phyloP scores from a whole-genome alignment of 495 filamentous ascomycete genomes.

The Neurospora sp. region DNA sequence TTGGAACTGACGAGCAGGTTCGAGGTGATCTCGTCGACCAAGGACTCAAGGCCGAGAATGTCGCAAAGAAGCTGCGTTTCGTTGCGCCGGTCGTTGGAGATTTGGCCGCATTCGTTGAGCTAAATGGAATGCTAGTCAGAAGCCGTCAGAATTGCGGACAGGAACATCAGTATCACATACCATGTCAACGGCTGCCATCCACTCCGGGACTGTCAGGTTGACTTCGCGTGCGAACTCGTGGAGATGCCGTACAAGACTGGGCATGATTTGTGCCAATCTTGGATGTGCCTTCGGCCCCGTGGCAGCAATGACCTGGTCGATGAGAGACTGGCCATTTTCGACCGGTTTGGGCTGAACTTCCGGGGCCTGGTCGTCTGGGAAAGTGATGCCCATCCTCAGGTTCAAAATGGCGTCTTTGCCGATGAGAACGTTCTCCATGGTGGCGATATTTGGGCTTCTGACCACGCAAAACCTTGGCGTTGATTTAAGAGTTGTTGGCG shows the following conservation, averaged over 20 bases:
- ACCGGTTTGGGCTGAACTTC: neutral
- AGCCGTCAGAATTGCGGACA: neutral
- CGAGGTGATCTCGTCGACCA: conserved; percentile 72
- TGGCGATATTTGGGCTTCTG: neutral
- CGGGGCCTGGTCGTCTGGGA: neutral
- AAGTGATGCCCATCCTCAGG: neutral
- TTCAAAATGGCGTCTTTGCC: neutral
- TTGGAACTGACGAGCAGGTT: conserved; percentile 37
- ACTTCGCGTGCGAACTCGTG: conserved; percentile 53
- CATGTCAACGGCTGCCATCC: conserved; percentile 34
- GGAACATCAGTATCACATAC: conserved; percentile 15
- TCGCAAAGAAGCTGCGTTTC: conserved; percentile 65
- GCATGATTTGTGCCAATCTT: conserved; percentile 42
- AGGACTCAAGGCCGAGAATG: conserved; percentile 56
- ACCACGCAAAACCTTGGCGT: neutral
- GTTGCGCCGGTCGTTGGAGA: conserved; percentile 61
- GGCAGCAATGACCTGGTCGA: conserved; percentile 57
- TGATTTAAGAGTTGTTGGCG: neutral
- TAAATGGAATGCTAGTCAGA: conserved; percentile 19
- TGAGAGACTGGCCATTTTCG: conserved; percentile 50
- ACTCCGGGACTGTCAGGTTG: conserved; percentile 46
- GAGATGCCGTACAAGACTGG: conserved; percentile 44
- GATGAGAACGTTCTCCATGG: neutral
- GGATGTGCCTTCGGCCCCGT: conserved; percentile 58
- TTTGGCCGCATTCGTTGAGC: conserved; percentile 64